Evolutionary conservation across 2,329 filamentous ascomycete genomes (phyloP), one percentile per base, ranked within the genome.

Genomic region (Fusarium sp.): DNA sequence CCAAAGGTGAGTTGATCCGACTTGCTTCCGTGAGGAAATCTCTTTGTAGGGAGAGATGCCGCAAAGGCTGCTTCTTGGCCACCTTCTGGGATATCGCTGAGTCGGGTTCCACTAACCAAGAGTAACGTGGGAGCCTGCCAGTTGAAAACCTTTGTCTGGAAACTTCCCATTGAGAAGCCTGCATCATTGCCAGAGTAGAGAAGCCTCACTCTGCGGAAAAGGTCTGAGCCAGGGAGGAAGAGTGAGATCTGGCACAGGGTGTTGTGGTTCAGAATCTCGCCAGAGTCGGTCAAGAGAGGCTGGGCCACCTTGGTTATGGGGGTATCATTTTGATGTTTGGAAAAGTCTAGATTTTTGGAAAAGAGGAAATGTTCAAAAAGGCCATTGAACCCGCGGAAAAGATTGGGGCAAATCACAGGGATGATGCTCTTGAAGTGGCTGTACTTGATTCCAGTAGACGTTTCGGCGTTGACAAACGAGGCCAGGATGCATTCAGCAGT

Each of bases 351-450:
- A 73, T 92, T 92, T 76, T 92, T 92, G 29, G 92, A 92, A 76
- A 94, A 95, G 29, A 95, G 86, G 75, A 95, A 94, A 79, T 92
- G 91, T 74, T 94, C 92, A 79, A 94, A 95, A 1, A 95, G 83
- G 1, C 91, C 87, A 71, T 89, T 90, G 72, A 95, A 88, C 0
- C 92, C 91, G 63, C 88, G 85, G 78, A 95, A 94, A 1, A 95
- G 82, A 76, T 90, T 91, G 1, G 92, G 92, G 62, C 92, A 86
- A 54, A 88, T 88, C 35, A 86, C 83, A 11, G 90, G 88, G 64
- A 93, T 84, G 35, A 92, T 86, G 7, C 84, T 83, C 78, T 88
- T 87, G 83, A 93, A 94, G 43, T 88, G 88, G 56, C 84, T 83
- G 75, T 90, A 92, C 69, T 86, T 90, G 75, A 94, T 88, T 6